These are phyloP conservation scores for Bipolaris sorokiniana DNA, from an alignment of 2,329 filamentous ascomycete species.

Conservation along the genomic window DNA sequence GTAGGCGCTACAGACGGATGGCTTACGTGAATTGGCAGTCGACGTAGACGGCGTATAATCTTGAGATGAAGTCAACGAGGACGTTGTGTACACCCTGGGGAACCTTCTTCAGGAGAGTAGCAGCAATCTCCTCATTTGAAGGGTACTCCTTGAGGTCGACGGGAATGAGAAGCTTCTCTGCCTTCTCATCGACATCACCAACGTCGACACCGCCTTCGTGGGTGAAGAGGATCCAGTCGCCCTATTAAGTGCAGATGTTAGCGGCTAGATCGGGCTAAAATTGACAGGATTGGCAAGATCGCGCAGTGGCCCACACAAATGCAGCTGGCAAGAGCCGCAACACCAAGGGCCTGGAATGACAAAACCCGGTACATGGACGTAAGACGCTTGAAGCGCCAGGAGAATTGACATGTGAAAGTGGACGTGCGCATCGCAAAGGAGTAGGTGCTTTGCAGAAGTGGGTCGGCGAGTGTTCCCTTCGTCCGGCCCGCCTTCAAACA, in stretches of 20 bases:
- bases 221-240: slow-evolving; percentile 99
- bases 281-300: slow-evolving; percentile 34
- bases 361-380: slow-evolving; percentile 20
- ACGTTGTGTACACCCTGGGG: slow-evolving; percentile 97
- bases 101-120: slow-evolving; percentile 85
- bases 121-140: slow-evolving; percentile 91
- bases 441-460: slow-evolving; percentile 45
- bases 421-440: slow-evolving; percentile 38
- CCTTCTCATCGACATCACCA: slow-evolving; percentile 98
- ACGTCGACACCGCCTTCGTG: slow-evolving; percentile 99
- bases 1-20: background rate
- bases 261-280: slow-evolving; percentile 34
- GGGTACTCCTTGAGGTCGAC: slow-evolving; percentile 95
- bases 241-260: slow-evolving; percentile 62
- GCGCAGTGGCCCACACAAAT: slow-evolving; percentile 28
- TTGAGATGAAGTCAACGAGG: slow-evolving; percentile 97
- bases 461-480: slow-evolving; percentile 49
- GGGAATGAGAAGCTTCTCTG: slow-evolving; percentile 96
- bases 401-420: slow-evolving; percentile 45
- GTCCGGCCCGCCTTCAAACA: slow-evolving; percentile 48
- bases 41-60: slow-evolving; percentile 97
- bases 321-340: slow-evolving; percentile 41
- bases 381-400: slow-evolving; percentile 22
- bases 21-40: slow-evolving; percentile 93
- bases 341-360: slow-evolving; percentile 31